These are phyloP conservation scores for Talaromyces rugulosus DNA, from an alignment of 2,329 filamentous ascomycete species.

Conservation along the genomic window DNA sequence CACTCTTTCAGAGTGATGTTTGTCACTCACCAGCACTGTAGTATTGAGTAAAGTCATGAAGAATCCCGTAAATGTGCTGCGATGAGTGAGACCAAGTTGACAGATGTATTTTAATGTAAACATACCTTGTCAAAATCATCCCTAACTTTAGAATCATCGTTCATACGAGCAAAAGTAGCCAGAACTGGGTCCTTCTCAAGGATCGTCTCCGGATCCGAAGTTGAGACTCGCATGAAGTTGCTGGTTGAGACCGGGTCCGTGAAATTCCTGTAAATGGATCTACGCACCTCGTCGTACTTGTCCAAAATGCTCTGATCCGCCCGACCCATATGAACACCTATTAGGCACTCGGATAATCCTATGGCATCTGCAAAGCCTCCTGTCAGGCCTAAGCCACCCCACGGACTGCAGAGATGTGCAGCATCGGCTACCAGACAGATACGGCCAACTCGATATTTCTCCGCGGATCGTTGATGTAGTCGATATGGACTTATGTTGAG, in stretches of 20 bases:
- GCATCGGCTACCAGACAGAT: constrained; percentile 58
- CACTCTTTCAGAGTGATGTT: no score
- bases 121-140: no score
- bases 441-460: constrained; percentile 53
- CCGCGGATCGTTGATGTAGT: constrained; percentile 58
- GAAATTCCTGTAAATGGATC: constrained; percentile 34
- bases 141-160: no score
- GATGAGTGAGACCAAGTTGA: no score
- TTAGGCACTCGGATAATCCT: constrained; percentile 57
- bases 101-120: no score
- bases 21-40: no score
- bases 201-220: no score
- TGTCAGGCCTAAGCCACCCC: constrained; percentile 59
- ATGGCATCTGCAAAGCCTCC: constrained; percentile 62
- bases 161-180: no score
- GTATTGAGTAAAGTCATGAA: no score
- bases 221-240: neutral
- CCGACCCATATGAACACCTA: constrained; percentile 35
- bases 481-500: constrained; percentile 57
- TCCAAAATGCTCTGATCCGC: constrained; percentile 39
- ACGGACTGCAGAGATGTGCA: constrained; percentile 52
- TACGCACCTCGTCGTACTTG: constrained; percentile 37
- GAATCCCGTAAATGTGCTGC: no score
- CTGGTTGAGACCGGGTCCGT: constrained; percentile 33
- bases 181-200: no score